These are phyloP conservation scores for Apiotrichum montevideense DNA, from an alignment of 1,284 basidiomycete genomes.

Conservation along the genomic window DNA sequence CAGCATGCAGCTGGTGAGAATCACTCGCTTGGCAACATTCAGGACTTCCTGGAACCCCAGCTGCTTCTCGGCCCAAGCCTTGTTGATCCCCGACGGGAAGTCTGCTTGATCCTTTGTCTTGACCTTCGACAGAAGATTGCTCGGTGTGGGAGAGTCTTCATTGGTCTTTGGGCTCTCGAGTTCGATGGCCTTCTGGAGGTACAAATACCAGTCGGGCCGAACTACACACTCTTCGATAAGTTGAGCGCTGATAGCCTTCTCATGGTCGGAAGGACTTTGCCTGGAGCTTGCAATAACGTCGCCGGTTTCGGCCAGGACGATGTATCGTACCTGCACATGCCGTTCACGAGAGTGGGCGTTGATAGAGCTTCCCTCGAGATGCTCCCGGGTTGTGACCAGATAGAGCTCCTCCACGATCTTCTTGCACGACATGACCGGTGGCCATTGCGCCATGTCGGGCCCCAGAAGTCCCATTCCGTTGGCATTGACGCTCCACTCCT, in stretches of 20 bases:
- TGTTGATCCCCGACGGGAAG: slow-evolving; percentile 25
- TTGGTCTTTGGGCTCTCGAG: not conserved
- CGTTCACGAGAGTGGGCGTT: not conserved
- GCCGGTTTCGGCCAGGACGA: slow-evolving; percentile 7
- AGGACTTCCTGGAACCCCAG: not conserved
- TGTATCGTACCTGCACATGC: not conserved
- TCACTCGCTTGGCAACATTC: slow-evolving; percentile 23
- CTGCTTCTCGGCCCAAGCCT: slow-evolving; percentile 9
- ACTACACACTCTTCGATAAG: slow-evolving; percentile 16
- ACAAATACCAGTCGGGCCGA: slow-evolving; percentile 27
- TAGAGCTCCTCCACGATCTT: slow-evolving; percentile 18
- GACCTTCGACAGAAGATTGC: slow-evolving; percentile 1
- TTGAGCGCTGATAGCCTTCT: too few species aligned
- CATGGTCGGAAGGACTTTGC: rapidly evolving
- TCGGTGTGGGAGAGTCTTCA: not conserved
- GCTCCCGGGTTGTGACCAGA: slow-evolving; percentile 2
- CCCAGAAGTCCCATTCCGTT: slow-evolving; percentile 17
- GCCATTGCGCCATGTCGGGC: slow-evolving; percentile 26
- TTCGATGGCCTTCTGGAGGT: slow-evolving; percentile 1
- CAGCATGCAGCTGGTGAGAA: slow-evolving; percentile 25
- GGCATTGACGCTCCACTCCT: slow-evolving; percentile 23
- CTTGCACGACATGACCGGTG: slow-evolving; percentile 13
- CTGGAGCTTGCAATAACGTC: slow-evolving; percentile 6
- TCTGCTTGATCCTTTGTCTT: slow-evolving; percentile 24
- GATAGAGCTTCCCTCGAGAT: not conserved